These are phyloP conservation scores for Backusella parvicylindrica DNA, from an alignment of 192 early-diverging fungal species.

Conservation along the genomic window DNA sequence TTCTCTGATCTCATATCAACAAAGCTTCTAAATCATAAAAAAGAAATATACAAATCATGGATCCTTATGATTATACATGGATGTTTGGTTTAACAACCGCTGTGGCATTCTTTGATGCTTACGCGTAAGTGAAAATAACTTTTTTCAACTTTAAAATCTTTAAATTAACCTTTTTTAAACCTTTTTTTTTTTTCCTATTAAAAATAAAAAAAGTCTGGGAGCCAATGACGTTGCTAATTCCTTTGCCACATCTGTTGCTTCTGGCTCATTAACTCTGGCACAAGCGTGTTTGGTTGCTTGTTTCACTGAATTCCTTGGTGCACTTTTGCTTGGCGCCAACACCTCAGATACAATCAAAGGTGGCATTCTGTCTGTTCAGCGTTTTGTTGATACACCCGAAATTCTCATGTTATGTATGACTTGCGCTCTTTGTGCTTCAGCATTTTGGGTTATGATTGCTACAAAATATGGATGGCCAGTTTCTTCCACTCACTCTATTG, in stretches of 20 bases:
- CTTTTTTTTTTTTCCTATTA: neutral
- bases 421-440: slow-evolving; percentile 75
- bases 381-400: slow-evolving; percentile 61
- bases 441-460: slow-evolving; percentile 71
- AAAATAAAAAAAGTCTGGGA: slow-evolving; percentile 62
- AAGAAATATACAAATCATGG: neutral
- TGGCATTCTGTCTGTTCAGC: slow-evolving; percentile 57
- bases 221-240: slow-evolving; percentile 91
- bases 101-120: slow-evolving; percentile 68
- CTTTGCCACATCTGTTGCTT: slow-evolving; percentile 83
- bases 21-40: neutral
- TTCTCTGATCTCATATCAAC: neutral
- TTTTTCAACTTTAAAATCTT: neutral
- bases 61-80: slow-evolving; percentile 48
- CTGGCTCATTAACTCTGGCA: slow-evolving; percentile 68
- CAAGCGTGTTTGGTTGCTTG: slow-evolving; percentile 76
- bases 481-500: slow-evolving; percentile 80
- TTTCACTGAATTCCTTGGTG: slow-evolving; percentile 83
- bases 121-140: slow-evolving; percentile 9
- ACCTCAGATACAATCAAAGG: slow-evolving; percentile 82
- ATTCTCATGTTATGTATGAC: slow-evolving; percentile 82
- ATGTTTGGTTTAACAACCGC: slow-evolving; percentile 66
- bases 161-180: neutral
- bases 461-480: slow-evolving; percentile 67
- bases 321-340: slow-evolving; percentile 65